A percentile compares a stretch with the other conserved stretches of the same genome.
Conservation (phyloP, 2,329 filamentous ascomycete species). For the Trichophaea hybrida region DNA sequence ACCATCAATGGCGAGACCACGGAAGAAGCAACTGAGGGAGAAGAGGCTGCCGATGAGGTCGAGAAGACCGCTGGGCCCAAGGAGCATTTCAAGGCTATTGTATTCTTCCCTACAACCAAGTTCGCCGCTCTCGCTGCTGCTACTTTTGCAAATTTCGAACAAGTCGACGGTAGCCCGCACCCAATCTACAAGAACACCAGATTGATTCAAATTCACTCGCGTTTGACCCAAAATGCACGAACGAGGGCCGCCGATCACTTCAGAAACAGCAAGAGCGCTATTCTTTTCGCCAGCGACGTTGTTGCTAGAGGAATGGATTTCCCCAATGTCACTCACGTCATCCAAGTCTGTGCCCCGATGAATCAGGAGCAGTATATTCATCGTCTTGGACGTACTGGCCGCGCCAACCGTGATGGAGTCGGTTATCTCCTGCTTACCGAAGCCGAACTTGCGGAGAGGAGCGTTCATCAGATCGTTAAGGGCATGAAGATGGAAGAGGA, state of each 20-base stretch:
- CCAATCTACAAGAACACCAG: slow-evolving; percentile 28
- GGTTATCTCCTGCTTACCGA: slow-evolving; percentile 46
- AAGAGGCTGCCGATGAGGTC: background rate
- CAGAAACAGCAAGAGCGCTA: slow-evolving; percentile 39
- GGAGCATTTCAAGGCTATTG: slow-evolving; percentile 81
- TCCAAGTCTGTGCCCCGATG: slow-evolving; percentile 52
- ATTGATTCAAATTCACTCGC: slow-evolving; percentile 59
- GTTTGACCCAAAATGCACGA: slow-evolving; percentile 54
- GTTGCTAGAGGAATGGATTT: slow-evolving; percentile 75
- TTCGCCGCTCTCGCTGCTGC: slow-evolving; percentile 33
- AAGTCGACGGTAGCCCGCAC: slow-evolving; percentile 20
- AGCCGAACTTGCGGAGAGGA: slow-evolving; percentile 35
- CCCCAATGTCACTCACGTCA: slow-evolving; percentile 63
- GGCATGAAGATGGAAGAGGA: slow-evolving; percentile 34
- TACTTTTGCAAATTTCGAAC: slow-evolving; percentile 21
- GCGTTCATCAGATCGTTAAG: slow-evolving; percentile 32
- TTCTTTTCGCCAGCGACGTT: slow-evolving; percentile 66
- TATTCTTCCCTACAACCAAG: slow-evolving; percentile 61
- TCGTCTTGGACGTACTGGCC: slow-evolving; percentile 59
- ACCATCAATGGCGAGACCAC: slow-evolving; percentile 7
- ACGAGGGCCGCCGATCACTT: slow-evolving; percentile 60
- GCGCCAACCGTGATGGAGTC: slow-evolving; percentile 50
- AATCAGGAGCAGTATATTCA: slow-evolving; percentile 62
- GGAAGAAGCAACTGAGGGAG: background rate
- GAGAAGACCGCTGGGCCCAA: background rate